phyloP scores from a whole-genome alignment of 164 flowering plant species.

The Berberis thunbergii region DNA sequence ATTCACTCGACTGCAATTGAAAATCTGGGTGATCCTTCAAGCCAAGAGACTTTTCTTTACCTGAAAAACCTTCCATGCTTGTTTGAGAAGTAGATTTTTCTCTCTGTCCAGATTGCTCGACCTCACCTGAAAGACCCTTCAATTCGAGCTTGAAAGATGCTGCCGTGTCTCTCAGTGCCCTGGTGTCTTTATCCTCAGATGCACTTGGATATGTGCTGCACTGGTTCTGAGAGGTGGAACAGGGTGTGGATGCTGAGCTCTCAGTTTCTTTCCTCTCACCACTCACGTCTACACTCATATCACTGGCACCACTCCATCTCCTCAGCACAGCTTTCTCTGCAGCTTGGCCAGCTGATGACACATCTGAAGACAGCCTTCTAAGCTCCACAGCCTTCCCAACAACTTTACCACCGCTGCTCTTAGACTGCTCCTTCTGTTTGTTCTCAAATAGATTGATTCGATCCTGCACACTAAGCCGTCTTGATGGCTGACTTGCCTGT shows the following conservation, averaged over 20 bases:
- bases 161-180: slow-evolving; percentile 16
- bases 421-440: slow-evolving; percentile 70
- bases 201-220: slow-evolving; percentile 4
- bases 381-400: slow-evolving; percentile 51
- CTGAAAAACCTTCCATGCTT: slow-evolving; percentile 5
- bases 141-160: slow-evolving; percentile 21
- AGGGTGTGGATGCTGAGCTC: slow-evolving; percentile 48
- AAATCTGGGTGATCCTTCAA: slow-evolving; percentile 11
- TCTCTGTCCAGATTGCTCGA: slow-evolving; percentile 19
- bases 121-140: slow-evolving; percentile 13
- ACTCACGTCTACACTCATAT: slow-evolving; percentile 71
- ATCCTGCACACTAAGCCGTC: slow-evolving; percentile 94
- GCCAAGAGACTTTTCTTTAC: slow-evolving; percentile 20
- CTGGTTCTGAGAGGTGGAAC: slow-evolving; percentile 30
- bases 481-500: slow-evolving; percentile 34
- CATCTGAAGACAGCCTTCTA: slow-evolving; percentile 68
- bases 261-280: slow-evolving; percentile 58
- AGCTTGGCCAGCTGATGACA: slow-evolving; percentile 29
- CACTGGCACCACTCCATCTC: slow-evolving; percentile 96
- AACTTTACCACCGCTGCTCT: slow-evolving; percentile 48
- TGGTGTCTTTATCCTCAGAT: slow-evolving; percentile 20
- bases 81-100: slow-evolving; percentile 18
- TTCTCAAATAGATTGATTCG: slow-evolving; percentile 84
- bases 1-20: slow-evolving; percentile 8
- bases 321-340: slow-evolving; percentile 63